Conservation (phyloP, 768 basidiomycete species). For the Cyclocybe cylindracea region DNA sequence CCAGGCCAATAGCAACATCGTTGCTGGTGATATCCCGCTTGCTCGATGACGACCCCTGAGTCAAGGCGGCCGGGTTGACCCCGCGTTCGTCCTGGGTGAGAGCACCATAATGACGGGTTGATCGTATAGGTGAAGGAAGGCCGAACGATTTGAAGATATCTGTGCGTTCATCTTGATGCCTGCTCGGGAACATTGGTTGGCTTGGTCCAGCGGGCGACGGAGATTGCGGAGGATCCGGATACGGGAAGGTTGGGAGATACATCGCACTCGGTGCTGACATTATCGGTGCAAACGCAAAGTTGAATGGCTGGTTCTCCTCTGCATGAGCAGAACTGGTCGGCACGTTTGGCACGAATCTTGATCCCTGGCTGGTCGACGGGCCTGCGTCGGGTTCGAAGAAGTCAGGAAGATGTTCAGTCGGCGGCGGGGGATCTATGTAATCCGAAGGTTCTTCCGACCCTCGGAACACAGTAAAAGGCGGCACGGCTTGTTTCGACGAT, state of each 20-base stretch:
- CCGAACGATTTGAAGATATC: constrained; percentile 51
- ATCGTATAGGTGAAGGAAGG: constrained; percentile 40
- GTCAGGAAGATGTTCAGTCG: constrained; percentile 52
- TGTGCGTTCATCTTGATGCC: constrained; percentile 35
- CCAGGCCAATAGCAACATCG: constrained; percentile 45
- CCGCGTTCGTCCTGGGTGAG: constrained; percentile 24
- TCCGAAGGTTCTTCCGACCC: constrained; percentile 21
- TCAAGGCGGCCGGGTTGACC: constrained; percentile 42
- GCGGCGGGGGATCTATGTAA: constrained; percentile 48
- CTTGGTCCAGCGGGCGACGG: constrained; percentile 50
- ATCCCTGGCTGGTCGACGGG: constrained; percentile 18
- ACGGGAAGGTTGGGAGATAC: constrained; percentile 47
- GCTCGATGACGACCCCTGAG: constrained; percentile 27
- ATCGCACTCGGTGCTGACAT: constrained; percentile 50
- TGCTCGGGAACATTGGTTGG: constrained; percentile 22
- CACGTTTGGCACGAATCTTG: constrained; percentile 14
- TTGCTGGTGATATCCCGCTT: constrained; percentile 38
- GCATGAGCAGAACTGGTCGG: constrained; percentile 50
- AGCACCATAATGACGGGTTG: constrained; percentile 37
- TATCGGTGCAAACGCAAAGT: constrained; percentile 52
- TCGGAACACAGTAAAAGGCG: constrained; percentile 17
- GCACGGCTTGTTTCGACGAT: constrained; percentile 6
- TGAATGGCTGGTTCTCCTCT: constrained; percentile 56
- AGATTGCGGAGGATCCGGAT: constrained; percentile 58
- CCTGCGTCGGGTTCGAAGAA: constrained; percentile 48